Conservation (phyloP, 2,329 filamentous ascomycete genomes). For the Calycina herbarum region DNA sequence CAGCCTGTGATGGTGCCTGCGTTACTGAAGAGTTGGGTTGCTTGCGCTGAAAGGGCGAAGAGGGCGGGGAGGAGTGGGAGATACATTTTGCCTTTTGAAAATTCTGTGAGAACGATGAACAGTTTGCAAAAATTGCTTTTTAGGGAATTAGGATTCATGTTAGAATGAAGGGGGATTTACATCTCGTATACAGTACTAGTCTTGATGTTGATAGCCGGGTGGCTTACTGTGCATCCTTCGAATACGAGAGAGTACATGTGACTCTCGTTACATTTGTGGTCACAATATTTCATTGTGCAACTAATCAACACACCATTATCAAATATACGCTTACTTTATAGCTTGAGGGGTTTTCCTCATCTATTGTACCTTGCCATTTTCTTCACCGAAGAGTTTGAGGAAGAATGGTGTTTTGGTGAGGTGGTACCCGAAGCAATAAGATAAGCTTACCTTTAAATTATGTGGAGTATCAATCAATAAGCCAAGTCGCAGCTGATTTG, state of each 20-base stretch:
- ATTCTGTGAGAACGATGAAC: neutral
- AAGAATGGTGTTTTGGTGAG: neutral
- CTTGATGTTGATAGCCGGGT: neutral
- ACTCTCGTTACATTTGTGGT: neutral
- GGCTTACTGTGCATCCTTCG: constrained; percentile 1
- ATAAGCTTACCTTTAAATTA: neutral
- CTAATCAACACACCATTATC: neutral
- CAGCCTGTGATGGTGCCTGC: constrained; percentile 20
- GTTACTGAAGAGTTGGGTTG: constrained; percentile 11
- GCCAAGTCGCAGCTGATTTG: neutral
- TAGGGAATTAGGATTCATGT: neutral
- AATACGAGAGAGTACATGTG: neutral
- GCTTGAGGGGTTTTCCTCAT: neutral
- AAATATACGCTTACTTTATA: neutral
- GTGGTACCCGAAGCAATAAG: neutral
- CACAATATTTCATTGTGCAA: neutral
- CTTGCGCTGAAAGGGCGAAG: neutral
- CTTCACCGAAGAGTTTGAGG: no score
- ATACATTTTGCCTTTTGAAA: neutral
- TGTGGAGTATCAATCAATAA: neutral
- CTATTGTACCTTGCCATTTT: neutral
- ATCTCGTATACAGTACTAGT: neutral
- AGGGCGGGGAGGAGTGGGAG: neutral
- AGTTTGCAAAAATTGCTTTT: neutral
- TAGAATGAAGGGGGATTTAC: neutral